Percentiles rank a stretch among this genome's conserved stretches.
phyloP scores from a whole-genome alignment of 1,284 basidiomycete species.

The Lignosus rhinocerotis region DNA sequence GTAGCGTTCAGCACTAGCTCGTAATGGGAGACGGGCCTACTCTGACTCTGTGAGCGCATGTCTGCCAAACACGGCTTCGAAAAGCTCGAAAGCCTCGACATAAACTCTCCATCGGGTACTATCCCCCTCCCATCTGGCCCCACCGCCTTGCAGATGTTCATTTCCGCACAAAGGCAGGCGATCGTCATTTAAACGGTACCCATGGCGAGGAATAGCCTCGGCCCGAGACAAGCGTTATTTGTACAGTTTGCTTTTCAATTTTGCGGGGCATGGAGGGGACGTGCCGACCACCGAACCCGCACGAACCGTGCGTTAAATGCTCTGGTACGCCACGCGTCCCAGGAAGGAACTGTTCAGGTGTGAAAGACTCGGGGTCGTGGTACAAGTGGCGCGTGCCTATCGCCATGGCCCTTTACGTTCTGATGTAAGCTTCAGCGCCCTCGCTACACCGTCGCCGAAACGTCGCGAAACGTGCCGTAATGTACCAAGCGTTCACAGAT shows the following conservation, averaged over 20 bases:
- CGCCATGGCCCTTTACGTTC: constrained; percentile 20
- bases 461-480: neutral
- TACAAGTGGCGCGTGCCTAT: constrained; percentile 22
- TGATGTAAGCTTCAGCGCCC: neutral
- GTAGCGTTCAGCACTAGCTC: constrained; percentile 3
- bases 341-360: constrained; percentile 26
- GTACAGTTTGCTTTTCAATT: no score
- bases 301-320: constrained; percentile 20
- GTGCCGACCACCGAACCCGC: constrained; percentile 30
- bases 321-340: constrained; percentile 10
- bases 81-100: constrained; percentile 20
- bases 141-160: constrained; percentile 25
- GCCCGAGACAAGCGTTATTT: constrained; percentile 18
- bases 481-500: constrained; percentile 25
- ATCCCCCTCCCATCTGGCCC: constrained; percentile 22
- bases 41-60: constrained; percentile 28
- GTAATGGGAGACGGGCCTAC: constrained; percentile 16
- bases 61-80: constrained; percentile 28
- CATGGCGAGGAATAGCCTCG: constrained; percentile 26
- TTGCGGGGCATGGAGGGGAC: neutral
- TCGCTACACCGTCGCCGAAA: neutral
- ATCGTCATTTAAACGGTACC: constrained; percentile 27
- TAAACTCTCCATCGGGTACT: constrained; percentile 21
- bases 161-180: constrained; percentile 22
- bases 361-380: constrained; percentile 23